These are phyloP conservation scores for Phyllosticta citribraziliensis DNA, from an alignment of 2,329 filamentous ascomycete genomes.

Conservation along the genomic window DNA sequence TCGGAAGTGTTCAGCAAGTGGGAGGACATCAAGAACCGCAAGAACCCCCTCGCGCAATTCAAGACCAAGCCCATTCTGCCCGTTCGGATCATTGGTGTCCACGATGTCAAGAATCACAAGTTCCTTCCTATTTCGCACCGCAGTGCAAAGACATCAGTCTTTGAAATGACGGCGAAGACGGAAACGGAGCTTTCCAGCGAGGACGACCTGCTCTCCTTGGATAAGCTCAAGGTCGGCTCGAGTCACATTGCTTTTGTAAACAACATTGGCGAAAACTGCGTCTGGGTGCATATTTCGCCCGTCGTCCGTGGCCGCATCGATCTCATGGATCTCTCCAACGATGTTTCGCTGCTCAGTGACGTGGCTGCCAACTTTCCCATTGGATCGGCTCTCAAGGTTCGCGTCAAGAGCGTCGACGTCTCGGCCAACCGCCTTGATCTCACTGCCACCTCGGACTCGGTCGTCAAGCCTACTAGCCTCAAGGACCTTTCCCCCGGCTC, in stretches of 20 bases:
- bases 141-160: slow-evolving; percentile 64
- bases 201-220: slow-evolving; percentile 56
- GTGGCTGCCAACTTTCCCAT: slow-evolving; percentile 73
- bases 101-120: slow-evolving; percentile 80
- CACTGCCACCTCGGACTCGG: slow-evolving; percentile 57
- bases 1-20: slow-evolving; percentile 83
- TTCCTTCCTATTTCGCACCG: slow-evolving; percentile 89
- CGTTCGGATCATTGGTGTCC: slow-evolving; percentile 74
- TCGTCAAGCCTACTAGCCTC: slow-evolving; percentile 53
- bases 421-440: slow-evolving; percentile 71
- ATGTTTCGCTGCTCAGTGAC: slow-evolving; percentile 68
- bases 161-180: slow-evolving; percentile 76
- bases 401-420: slow-evolving; percentile 64
- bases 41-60: slow-evolving; percentile 69
- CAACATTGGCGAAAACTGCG: slow-evolving; percentile 66
- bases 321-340: slow-evolving; percentile 76
- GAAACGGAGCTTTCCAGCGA: slow-evolving; percentile 45
- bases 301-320: slow-evolving; percentile 77
- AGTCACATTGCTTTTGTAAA: slow-evolving; percentile 80
- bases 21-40: slow-evolving; percentile 76
- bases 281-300: slow-evolving; percentile 88
- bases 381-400: slow-evolving; percentile 77
- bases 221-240: slow-evolving; percentile 62
- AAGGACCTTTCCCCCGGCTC: slow-evolving; percentile 66
- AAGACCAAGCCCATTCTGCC: slow-evolving; percentile 58